phyloP scores from a whole-genome alignment of 2,329 filamentous ascomycete genomes.

The Acephala macrosclerotiorum region DNA sequence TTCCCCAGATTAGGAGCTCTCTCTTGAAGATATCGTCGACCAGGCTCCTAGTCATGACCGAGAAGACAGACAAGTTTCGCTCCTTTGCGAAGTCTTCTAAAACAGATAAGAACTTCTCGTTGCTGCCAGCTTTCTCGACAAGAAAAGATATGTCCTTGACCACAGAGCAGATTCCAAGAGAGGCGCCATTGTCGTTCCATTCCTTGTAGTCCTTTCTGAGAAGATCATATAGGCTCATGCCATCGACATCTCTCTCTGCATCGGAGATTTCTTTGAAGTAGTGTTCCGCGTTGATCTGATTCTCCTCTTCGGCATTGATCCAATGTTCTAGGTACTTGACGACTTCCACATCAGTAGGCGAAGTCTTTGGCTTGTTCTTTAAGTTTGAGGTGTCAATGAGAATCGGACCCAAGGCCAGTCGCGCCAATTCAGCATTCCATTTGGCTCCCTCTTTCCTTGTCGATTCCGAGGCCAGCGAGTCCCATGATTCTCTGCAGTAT shows the following conservation, averaged over 20 bases:
- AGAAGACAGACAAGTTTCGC: constrained; percentile 65
- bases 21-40: constrained; percentile 63
- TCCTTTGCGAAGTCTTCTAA: constrained; percentile 62
- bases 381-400: constrained; percentile 78
- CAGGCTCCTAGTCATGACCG: constrained; percentile 73
- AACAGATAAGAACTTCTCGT: constrained; percentile 53
- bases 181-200: constrained; percentile 63
- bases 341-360: constrained; percentile 64
- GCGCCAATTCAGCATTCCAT: constrained; percentile 66
- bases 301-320: constrained; percentile 27
- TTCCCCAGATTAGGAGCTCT: constrained; percentile 73
- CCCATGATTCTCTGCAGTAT: constrained; percentile 65
- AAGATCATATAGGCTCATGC: constrained; percentile 69
- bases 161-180: constrained; percentile 73
- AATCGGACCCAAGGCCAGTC: constrained; percentile 73
- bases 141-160: constrained; percentile 70
- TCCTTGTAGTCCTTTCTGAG: constrained; percentile 87
- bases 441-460: constrained; percentile 46
- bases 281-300: constrained; percentile 56
- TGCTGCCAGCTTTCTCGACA: constrained; percentile 57
- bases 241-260: constrained; percentile 73
- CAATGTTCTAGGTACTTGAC: constrained; percentile 64
- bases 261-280: constrained; percentile 67
- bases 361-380: constrained; percentile 68
- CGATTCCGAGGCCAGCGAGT: constrained; percentile 52